Base-by-base conservation (phyloP, 2,329 filamentous ascomycete species). In the Periconia sp. region DNA sequence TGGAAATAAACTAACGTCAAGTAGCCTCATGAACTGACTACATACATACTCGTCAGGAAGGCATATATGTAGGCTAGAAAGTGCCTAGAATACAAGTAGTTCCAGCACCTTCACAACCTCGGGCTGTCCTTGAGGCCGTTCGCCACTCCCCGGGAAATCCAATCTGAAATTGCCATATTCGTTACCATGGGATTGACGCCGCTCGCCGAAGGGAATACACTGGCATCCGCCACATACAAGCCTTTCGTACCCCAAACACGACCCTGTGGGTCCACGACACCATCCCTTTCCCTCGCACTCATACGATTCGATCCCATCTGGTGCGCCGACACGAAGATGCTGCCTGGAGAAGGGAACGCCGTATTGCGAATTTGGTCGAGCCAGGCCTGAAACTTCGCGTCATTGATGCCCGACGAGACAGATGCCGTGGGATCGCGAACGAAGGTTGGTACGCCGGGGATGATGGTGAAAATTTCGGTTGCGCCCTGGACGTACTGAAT, bases 111-210 rank as follows among this genome's bases (percentile, higher is more conserved):
- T 45, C 23, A 69, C 45, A 69, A 46, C 42, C 51, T 60, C 3
- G 67, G 47, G 20, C 55, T 55, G n/a, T 56, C 61, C 46, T 56
- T 56, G 57, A 74, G 46, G 13, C 61, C 69, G 41, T 54, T 57
- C 11, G 56, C 61, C 23, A 74, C 55, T 0, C 65, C 68, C 41
- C 63, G 59, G 27, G 69, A 72, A 27, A 75, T 65, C 63, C 64
- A 74, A 50, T 75, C 71, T 6, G 66, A 59, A 45, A 75, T 74
- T 1, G 69, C 72, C 89, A 92, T 91, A 53, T 79, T 81, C 13
- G 89, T 91, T 42, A 92, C 78, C 90, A 93, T 92, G 13, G 90
- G 90, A 69, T 92, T 92, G 30, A 92, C 89, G 1, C 90, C 90
- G 68, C 85, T 90, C 11, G 89, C 88, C 52, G 83, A 87, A 1